These are phyloP conservation scores for Epichloe hybrida DNA, from an alignment of 2,329 filamentous ascomycete genomes.

Conservation along the genomic window DNA sequence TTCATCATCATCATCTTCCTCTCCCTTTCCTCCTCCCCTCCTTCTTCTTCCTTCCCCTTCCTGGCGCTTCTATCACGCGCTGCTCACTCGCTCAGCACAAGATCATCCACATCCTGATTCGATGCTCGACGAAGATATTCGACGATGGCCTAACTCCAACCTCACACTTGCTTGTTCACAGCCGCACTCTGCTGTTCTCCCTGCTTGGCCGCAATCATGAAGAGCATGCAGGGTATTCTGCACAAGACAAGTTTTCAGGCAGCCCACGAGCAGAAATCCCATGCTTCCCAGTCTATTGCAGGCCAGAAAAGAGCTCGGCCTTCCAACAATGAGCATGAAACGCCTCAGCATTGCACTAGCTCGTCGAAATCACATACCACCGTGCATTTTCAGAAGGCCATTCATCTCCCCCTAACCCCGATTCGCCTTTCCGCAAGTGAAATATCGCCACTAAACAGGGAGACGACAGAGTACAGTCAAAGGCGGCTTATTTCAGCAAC, in stretches of 20 bases:
- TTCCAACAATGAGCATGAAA: conserved; percentile 11
- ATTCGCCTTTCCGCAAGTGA: conserved; percentile 27
- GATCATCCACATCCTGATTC: background rate
- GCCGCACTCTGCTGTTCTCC: background rate
- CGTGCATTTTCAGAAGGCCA: conserved; percentile 20
- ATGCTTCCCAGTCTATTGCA: conserved; percentile 26
- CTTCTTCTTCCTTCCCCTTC: background rate
- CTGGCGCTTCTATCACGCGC: background rate
- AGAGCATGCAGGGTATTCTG: conserved; percentile 26
- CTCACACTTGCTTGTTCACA: background rate
- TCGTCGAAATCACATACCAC: conserved; percentile 3
- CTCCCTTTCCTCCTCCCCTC: background rate
- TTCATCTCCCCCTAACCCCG: conserved; percentile 18
- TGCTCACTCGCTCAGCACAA: background rate
- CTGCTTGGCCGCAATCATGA: conserved; percentile 17
- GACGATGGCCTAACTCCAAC: background rate
- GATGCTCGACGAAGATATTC: background rate
- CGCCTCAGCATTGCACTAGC: background rate
- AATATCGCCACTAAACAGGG: conserved; percentile 25
- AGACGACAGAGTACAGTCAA: conserved; percentile 42
- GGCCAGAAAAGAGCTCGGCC: conserved; percentile 33
- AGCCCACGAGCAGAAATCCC: conserved; percentile 25
- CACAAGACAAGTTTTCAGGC: conserved; percentile 40
- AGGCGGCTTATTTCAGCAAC: conserved; percentile 37
- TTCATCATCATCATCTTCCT: no score